Percentiles rank a stretch among this genome's conserved stretches.
Conservation (phyloP, 352 stramenopile genomes). For the Globisporangium parvum region DNA sequence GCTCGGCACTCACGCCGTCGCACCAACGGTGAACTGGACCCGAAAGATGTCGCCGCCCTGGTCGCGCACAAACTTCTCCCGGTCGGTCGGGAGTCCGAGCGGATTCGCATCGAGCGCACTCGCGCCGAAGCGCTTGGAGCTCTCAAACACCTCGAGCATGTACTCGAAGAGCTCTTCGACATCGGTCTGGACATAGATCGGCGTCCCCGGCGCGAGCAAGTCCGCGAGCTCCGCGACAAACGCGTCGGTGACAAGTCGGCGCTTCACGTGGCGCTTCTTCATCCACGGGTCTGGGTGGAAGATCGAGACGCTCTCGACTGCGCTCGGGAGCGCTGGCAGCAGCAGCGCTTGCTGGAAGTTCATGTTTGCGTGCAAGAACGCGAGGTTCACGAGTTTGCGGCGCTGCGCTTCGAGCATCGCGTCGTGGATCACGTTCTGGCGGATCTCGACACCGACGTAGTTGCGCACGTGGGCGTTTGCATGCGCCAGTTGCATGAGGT, state of each 20-base stretch:
- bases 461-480: constrained; percentile 32
- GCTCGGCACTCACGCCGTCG: not conserved
- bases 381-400: constrained; percentile 52
- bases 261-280: constrained; percentile 85
- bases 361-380: constrained; percentile 82
- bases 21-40: constrained; percentile 33
- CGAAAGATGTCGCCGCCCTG: constrained; percentile 73
- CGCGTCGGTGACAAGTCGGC: constrained; percentile 59
- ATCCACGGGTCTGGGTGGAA: constrained; percentile 88
- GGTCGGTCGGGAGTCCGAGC: constrained; percentile 63
- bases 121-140: constrained; percentile 32
- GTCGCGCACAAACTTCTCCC: constrained; percentile 59
- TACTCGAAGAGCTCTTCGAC: constrained; percentile 78
- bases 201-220: constrained; percentile 43
- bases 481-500: constrained; percentile 61
- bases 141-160: constrained; percentile 78
- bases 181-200: constrained; percentile 80
- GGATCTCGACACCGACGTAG: constrained; percentile 84
- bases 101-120: constrained; percentile 43
- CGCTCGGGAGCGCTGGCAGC: constrained; percentile 48
- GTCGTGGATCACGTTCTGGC: constrained; percentile 65
- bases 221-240: constrained; percentile 62
- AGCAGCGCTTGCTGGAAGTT: constrained; percentile 67
- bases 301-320: constrained; percentile 73
- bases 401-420: constrained; percentile 36